Percentiles rank a stretch among this genome's conserved stretches.
Evolutionary conservation across 306 rosid genomes (phyloP).

Genomic region (Potentilla sterilis): DNA sequence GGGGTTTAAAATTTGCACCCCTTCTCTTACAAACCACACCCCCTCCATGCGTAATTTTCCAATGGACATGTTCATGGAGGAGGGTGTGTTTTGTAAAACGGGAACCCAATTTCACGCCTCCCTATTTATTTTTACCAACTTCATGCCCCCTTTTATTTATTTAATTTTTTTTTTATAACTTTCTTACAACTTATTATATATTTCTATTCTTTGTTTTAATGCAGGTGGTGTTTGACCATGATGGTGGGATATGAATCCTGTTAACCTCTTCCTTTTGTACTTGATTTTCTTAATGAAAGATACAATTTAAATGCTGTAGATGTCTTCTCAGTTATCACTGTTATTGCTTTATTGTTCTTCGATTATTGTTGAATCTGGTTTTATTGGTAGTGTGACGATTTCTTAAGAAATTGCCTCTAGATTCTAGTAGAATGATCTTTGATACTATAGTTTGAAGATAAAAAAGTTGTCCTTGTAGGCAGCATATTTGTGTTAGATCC

Average conservation of each 20-base stretch:
- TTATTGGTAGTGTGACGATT: not conserved
- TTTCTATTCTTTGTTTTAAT: constrained; percentile 27
- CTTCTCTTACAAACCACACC: no score
- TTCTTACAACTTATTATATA: constrained; percentile 15
- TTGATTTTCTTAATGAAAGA: constrained; percentile 21
- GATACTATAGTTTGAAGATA: not conserved
- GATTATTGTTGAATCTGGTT: not conserved
- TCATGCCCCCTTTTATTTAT: not conserved
- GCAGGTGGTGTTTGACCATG: constrained; percentile 99
- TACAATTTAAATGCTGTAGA: constrained; percentile 15
- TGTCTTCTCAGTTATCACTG: not conserved
- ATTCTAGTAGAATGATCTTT: not conserved
- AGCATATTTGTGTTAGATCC: not conserved
- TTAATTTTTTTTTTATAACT: not conserved
- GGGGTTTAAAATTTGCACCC: no score
- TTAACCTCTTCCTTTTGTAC: constrained; percentile 5
- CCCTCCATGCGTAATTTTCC: no score
- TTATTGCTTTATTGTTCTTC: no score
- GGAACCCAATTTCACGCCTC: no score
- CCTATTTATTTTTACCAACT: no score
- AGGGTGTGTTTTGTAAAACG: no score
- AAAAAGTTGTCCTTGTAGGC: no score
- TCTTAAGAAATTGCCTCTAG: not conserved
- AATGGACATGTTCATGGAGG: no score
- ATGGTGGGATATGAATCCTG: constrained; percentile 59